Conservation (phyloP, 345 rosid species). For the Salix viminalis region DNA sequence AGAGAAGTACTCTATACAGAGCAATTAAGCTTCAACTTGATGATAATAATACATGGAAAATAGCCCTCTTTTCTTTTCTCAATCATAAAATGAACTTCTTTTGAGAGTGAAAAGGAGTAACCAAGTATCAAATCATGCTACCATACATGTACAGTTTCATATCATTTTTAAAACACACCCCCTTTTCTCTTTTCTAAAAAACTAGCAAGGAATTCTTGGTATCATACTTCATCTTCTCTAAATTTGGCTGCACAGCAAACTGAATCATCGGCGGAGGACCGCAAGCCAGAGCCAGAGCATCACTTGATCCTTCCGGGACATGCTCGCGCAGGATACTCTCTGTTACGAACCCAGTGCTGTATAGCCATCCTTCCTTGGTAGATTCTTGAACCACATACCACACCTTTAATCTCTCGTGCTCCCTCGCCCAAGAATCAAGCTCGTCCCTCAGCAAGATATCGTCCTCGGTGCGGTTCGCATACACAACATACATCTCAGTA, state of each 20-base stretch:
- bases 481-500: slow-evolving; percentile 79
- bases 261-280: slow-evolving; percentile 99
- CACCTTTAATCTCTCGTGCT: slow-evolving; percentile 57
- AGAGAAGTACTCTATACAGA: too few species aligned
- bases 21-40: too few species aligned
- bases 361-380: slow-evolving; percentile 64
- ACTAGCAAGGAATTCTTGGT: slow-evolving; percentile 59
- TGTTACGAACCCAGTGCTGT: slow-evolving; percentile 65
- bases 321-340: slow-evolving; percentile 66
- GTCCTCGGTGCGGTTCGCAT: slow-evolving; percentile 81
- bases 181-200: slow-evolving; percentile 33
- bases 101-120: background rate
- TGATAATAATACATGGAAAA: background rate
- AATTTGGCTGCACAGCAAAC: slow-evolving; percentile 80
- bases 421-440: slow-evolving; percentile 73
- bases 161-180: background rate
- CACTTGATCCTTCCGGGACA: slow-evolving; percentile 53
- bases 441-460: slow-evolving; percentile 76
- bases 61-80: background rate
- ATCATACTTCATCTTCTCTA: slow-evolving; percentile 87
- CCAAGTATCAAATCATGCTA: background rate
- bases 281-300: slow-evolving; percentile 65
- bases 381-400: slow-evolving; percentile 80
- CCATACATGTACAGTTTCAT: background rate
- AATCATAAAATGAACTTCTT: background rate